Evolutionary conservation across 2,329 filamentous ascomycete species (phyloP), one percentile per base, ranked within the genome.

Genomic region (Paecilomyces niveus): DNA sequence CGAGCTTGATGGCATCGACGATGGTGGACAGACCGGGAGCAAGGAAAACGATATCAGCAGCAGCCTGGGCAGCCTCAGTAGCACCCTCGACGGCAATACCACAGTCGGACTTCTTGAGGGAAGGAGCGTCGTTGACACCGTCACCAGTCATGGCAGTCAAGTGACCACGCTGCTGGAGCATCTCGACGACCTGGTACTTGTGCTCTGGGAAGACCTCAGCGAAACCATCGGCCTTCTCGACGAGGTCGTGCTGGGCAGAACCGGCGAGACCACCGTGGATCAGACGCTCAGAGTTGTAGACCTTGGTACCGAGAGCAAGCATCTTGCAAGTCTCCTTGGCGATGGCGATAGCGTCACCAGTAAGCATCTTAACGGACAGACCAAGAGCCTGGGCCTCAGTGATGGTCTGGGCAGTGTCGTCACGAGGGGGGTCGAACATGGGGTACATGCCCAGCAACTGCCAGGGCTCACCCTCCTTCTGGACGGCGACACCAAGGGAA

Each of bases 251-350:
- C 77, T 89, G 85, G 61, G 86, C 86, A 63, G 86, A 85, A 66
- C 88, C 88, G 60, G 85, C 83, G 61, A 90, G 83, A 80, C 88
- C 88, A 76, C 87, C 87, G 76, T 89, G 85, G 67, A 90, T 89
- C 64, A 91, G 83, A 77, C 86, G 87, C 71, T 88, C 85, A 60
- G 88, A 90, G 80, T 90, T 89, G 81, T 90, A 90, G 65, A 91
- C 88, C 81, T 90, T 90, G 72, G 88, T 90, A 67, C 87, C 87
- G 60, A 90, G 84, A 65, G 87, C 86, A 72, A 90, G 81, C 85
- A 90, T 90, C 80, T 89, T 89, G 83, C 88, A 90, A 65, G 88
- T 90, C 78, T 90, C 88, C 80, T 90, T 90, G 60, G 88, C 88
- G 65, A 90, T 90, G 67, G 88, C 87, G 67, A 90, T 88, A 64